These are phyloP conservation scores for Fusarium dlaminii DNA, from an alignment of 2,329 filamentous ascomycete genomes.

Conservation along the genomic window DNA sequence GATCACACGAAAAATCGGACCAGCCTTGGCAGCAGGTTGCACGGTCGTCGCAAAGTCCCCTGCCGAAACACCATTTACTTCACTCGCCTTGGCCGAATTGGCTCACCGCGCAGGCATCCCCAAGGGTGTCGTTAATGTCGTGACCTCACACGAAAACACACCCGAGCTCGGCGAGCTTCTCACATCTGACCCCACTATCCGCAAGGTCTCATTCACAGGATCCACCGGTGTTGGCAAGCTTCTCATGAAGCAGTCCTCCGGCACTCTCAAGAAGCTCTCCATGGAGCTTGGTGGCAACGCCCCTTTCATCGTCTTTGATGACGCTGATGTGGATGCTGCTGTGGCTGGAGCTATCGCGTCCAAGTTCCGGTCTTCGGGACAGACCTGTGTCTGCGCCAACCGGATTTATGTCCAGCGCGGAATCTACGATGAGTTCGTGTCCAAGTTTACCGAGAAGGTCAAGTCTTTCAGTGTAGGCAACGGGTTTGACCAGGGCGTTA, in stretches of 20 bases:
- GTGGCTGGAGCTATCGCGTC: slow-evolving; percentile 83
- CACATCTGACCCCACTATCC: slow-evolving; percentile 76
- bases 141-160: slow-evolving; percentile 84
- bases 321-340: slow-evolving; percentile 86
- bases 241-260: slow-evolving; percentile 88
- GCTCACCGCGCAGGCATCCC: slow-evolving; percentile 88
- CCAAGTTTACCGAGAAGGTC: slow-evolving; percentile 76
- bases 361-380: slow-evolving; percentile 94
- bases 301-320: slow-evolving; percentile 96
- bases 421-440: slow-evolving; percentile 79
- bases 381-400: slow-evolving; percentile 95
- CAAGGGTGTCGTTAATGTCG: slow-evolving; percentile 87
- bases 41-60: slow-evolving; percentile 93
- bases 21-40: slow-evolving; percentile 91
- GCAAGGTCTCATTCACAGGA: slow-evolving; percentile 95
- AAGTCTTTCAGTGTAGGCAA: slow-evolving; percentile 78
- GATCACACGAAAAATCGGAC: slow-evolving; percentile 75
- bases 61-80: slow-evolving; percentile 90
- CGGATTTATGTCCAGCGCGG: slow-evolving; percentile 81
- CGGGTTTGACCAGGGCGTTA: slow-evolving; percentile 75
- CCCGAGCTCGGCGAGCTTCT: slow-evolving; percentile 79
- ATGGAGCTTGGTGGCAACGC: slow-evolving; percentile 96
- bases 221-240: slow-evolving; percentile 74
- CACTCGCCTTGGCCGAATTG: slow-evolving; percentile 87
- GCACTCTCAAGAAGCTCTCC: slow-evolving; percentile 83